These are phyloP conservation scores for Populus tremula DNA, from an alignment of 345 rosid genomes.

Conservation along the genomic window DNA sequence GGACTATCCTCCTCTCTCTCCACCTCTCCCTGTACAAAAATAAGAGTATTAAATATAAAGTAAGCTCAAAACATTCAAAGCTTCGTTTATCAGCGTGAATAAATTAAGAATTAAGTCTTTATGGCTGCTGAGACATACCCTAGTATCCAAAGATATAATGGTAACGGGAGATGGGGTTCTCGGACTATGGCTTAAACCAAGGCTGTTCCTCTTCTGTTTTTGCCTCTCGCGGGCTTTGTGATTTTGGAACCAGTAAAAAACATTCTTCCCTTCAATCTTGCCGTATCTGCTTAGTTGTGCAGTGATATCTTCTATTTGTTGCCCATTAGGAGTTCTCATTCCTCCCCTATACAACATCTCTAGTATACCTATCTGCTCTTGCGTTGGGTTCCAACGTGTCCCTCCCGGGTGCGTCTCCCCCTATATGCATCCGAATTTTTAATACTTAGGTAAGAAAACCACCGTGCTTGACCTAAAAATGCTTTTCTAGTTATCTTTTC, in stretches of 20 bases:
- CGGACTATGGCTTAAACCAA: conserved; percentile 51
- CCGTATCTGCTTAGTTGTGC: conserved; percentile 74
- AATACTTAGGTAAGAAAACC: not conserved
- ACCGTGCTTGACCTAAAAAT: not conserved
- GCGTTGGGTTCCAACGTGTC: conserved; percentile 97
- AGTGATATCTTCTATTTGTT: conserved; percentile 90
- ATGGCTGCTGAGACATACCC: conserved; percentile 32
- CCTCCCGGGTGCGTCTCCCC: conserved; percentile 95
- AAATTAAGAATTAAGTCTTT: not conserved
- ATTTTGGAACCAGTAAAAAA: conserved; percentile 98
- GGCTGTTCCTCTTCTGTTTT: conserved; percentile 80
- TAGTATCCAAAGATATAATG: conserved; percentile 42
- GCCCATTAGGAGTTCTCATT: conserved; percentile 91
- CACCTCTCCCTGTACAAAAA: conserved; percentile 33
- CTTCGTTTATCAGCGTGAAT: not conserved
- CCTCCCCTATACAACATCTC: conserved; percentile 89
- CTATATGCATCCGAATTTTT: conserved; percentile 23
- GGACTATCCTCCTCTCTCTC: conserved; percentile 54
- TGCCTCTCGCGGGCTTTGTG: conserved; percentile 99
- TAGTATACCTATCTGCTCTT: conserved; percentile 89
- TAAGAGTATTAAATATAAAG: not conserved
- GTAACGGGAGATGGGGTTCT: conserved; percentile 35
- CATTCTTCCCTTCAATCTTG: conserved; percentile 95
- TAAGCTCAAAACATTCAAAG: not conserved
- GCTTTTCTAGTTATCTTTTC: not conserved